Evolutionary conservation across 257 asterid species (phyloP).

Genomic region (Eustoma russellianum): DNA sequence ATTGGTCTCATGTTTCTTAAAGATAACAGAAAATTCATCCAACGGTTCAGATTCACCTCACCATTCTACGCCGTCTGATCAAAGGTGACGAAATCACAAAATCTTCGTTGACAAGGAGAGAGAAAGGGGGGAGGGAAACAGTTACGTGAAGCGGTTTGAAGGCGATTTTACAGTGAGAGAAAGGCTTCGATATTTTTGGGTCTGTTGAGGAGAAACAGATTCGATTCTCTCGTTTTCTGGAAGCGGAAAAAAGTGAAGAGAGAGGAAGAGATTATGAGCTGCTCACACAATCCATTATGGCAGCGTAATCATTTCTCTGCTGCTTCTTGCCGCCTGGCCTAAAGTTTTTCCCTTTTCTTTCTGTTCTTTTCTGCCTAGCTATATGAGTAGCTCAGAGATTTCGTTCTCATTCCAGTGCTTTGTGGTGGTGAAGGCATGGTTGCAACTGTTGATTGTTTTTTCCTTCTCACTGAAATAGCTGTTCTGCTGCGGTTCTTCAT

Average conservation of each 20-base stretch:
- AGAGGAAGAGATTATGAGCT: background rate
- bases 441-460: no score
- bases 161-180: slow-evolving; percentile 7
- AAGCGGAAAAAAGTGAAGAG: background rate
- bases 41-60: slow-evolving; percentile 12
- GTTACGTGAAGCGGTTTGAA: slow-evolving; percentile 3
- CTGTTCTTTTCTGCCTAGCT: background rate
- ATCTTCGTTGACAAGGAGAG: slow-evolving; percentile 1
- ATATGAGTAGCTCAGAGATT: background rate
- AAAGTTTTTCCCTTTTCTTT: background rate
- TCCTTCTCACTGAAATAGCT: background rate
- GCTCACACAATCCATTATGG: background rate
- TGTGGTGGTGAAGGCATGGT: no score
- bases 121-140: background rate
- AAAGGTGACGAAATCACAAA: slow-evolving; percentile 12
- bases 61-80: slow-evolving; percentile 21
- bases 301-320: slow-evolving; percentile 3
- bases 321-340: background rate
- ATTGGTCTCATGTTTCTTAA: slow-evolving; percentile 24
- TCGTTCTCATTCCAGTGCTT: no score
- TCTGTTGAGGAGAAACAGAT: slow-evolving; percentile 14
- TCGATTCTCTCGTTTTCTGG: slow-evolving; percentile 5
- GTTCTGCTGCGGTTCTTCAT: background rate
- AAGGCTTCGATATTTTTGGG: slow-evolving; percentile 15
- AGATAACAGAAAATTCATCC: slow-evolving; percentile 7